phyloP scores from a whole-genome alignment of 306 rosid genomes.

The Myrica gale region DNA sequence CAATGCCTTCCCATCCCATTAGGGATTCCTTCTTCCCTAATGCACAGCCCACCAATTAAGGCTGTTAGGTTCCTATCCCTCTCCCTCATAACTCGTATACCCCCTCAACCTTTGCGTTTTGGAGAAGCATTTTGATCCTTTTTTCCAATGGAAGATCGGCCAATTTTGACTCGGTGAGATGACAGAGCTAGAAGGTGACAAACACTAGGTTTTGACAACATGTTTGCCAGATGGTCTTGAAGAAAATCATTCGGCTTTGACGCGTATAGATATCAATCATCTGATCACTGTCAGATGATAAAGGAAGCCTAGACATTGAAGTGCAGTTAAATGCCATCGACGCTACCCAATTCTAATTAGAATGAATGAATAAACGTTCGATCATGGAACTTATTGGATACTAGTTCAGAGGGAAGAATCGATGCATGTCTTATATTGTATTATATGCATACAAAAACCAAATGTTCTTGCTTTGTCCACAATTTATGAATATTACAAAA shows the following conservation, averaged over 20 bases:
- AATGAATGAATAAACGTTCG: constrained; percentile 19
- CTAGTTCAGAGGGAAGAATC: no score
- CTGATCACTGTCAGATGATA: not conserved
- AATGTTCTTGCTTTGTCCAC: no score
- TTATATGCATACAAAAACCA: no score
- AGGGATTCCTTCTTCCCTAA: constrained; percentile 19
- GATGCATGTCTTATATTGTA: no score
- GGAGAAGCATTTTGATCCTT: constrained; percentile 22
- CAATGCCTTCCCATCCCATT: constrained; percentile 43
- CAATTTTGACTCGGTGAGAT: constrained; percentile 46
- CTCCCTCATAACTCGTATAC: constrained; percentile 15
- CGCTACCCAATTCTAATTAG: constrained; percentile 12
- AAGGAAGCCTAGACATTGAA: not conserved
- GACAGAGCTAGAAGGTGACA: constrained; percentile 31
- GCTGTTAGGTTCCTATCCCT: constrained; percentile 9
- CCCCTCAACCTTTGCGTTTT: constrained; percentile 30
- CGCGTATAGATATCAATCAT: not conserved
- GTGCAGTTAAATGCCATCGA: not conserved
- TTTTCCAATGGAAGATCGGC: constrained; percentile 29
- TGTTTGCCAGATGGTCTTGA: constrained; percentile 39
- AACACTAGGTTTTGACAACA: constrained; percentile 26
- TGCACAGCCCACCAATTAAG: constrained; percentile 43
- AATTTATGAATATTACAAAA: no score
- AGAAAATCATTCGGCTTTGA: constrained; percentile 34
- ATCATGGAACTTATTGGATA: not conserved